A percentile compares a stretch with the other conserved stretches of the same genome.
Evolutionary conservation across 805 yeast species (phyloP).

Genomic region (Wickerhamomyces rabaulensis): DNA sequence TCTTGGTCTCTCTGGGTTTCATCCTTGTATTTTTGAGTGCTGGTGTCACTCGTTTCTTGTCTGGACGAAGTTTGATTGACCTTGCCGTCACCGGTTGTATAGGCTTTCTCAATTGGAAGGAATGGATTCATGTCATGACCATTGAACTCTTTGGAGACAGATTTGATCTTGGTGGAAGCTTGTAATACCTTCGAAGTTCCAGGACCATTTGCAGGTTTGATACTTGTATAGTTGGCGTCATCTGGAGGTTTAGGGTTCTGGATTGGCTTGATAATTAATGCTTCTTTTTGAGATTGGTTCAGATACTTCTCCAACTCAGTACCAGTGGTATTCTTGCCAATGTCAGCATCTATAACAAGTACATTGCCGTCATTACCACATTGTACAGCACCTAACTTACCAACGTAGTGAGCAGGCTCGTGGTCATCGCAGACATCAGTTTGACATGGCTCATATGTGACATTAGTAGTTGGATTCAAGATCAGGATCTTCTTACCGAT

Average conservation of each 20-base stretch:
- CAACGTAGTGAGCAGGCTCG: background rate
- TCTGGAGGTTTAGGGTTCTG: background rate
- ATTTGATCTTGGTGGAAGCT: background rate
- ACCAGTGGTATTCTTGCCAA: background rate
- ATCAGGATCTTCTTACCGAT: conserved; percentile 9
- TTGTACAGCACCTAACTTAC: background rate
- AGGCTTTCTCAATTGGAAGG: background rate
- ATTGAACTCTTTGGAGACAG: background rate
- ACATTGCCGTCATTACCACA: background rate
- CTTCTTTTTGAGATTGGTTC: background rate
- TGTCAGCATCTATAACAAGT: background rate
- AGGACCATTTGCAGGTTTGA: background rate
- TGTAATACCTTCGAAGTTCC: too few relatives aligned
- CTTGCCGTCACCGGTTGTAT: background rate
- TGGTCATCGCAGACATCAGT: background rate
- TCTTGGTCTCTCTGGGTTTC: background rate
- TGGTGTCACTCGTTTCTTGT: background rate
- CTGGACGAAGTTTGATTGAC: too few relatives aligned
- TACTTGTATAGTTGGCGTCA: background rate
- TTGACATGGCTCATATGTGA: background rate
- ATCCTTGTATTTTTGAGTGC: background rate
- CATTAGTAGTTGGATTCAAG: background rate
- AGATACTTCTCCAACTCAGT: background rate
- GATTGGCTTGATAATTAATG: background rate
- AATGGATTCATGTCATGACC: background rate